Base-by-base conservation (phyloP, 2,329 filamentous ascomycete species). In the Ophiostoma fasciatum region DNA sequence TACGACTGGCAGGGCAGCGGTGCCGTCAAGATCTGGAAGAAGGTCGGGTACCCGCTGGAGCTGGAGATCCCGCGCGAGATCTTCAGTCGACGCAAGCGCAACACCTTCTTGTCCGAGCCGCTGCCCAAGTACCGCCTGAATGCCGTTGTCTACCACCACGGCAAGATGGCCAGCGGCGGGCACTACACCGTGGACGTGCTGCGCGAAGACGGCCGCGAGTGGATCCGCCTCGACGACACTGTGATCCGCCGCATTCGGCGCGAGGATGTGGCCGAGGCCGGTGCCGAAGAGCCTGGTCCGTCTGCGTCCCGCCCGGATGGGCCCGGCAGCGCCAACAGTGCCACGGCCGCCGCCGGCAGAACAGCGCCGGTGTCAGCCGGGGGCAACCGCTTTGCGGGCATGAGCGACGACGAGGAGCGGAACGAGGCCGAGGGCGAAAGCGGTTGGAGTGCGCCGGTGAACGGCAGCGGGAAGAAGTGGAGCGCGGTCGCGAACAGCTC, bases 121-220 rank as follows among this genome's bases (percentile, higher is more conserved):
- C 64, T 82, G 41, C 85, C 87, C 5, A 82, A 78, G 52, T 98
- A 96, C 57, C 76, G 74, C 33, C 71, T 98, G 12, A 90, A 78
- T 43, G 82, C 79, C 15, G 90, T 93, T 21, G 85, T 98, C 17
- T 98, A 98, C 53, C 90, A 98, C 51, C 90, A 98, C 49, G 90
- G 90, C 41, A 94, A 93, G 63, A 93, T 92, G 48, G 90, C 90
- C 25, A 92, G 82, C 44, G 87, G 84, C 35, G 90, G 90, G 4
- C 90, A 98, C 56, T 98, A 98, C 57, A 98, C 90, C 1, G 88
- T 92, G n/a, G 90, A 98, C 55, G 80, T 94, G 28, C 76, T 87
- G 39, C 79, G 90, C 35, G 88, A 96, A 56, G 90, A 98, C 52
- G 84, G 80, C n/a, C 74, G 74, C 17, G 87, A 94, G 56, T 98